phyloP scores from a whole-genome alignment of 225 moss, liverwort and hornwort species.

The Bryoerythrophyllum caledonicum region DNA sequence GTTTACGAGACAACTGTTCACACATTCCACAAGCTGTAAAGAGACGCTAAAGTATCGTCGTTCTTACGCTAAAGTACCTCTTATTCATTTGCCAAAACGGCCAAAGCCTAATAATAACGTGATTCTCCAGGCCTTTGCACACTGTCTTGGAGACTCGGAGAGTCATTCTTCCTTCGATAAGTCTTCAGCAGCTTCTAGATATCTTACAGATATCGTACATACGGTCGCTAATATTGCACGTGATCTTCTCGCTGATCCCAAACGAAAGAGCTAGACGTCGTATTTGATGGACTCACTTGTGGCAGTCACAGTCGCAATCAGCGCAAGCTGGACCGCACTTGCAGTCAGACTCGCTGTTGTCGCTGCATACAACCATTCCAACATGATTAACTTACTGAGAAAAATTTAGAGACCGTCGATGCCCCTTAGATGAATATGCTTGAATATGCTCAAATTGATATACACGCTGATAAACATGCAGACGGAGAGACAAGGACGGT shows the following conservation, averaged over 20 bases:
- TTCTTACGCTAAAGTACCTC: not conserved
- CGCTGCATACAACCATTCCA: not conserved
- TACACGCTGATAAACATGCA: no score
- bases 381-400: no score
- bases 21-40: not conserved
- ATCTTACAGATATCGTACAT: not conserved
- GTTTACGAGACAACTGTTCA: not conserved
- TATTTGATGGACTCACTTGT: not conserved
- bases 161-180: not conserved
- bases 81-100: not conserved
- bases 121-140: not conserved
- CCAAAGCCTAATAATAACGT: not conserved
- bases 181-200: not conserved
- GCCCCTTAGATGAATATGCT: no score
- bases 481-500: no score
- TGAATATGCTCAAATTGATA: no score
- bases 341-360: conserved; percentile 6
- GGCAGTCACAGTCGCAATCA: conserved; percentile 2
- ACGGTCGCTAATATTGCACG: not conserved
- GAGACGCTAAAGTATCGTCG: no score
- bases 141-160: no score
- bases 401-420: no score
- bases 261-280: not conserved
- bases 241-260: not conserved
- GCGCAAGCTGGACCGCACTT: conserved; percentile 1